These are phyloP conservation scores for Microglena sp. DNA, from an alignment of 139 green algal species.

Conservation along the genomic window DNA sequence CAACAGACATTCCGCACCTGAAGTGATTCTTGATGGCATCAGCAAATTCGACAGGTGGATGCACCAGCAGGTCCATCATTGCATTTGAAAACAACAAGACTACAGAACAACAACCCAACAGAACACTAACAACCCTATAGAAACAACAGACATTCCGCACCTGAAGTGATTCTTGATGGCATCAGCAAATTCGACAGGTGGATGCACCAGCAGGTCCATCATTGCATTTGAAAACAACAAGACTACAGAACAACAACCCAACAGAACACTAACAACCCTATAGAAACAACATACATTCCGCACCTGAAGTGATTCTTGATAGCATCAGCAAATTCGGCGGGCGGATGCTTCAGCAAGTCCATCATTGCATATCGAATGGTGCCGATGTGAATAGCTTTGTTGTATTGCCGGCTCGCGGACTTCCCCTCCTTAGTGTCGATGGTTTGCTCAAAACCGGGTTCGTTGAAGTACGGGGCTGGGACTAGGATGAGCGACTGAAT, in stretches of 20 bases:
- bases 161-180: slow-evolving; percentile 51
- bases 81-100: too few relatives aligned
- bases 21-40: slow-evolving; percentile 55
- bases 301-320: slow-evolving; percentile 52
- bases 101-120: too few relatives aligned
- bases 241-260: too few relatives aligned
- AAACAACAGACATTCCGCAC: slow-evolving; percentile 23
- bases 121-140: too few relatives aligned
- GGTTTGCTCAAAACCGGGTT: slow-evolving; percentile 24
- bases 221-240: slow-evolving; percentile 73
- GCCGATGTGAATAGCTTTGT: slow-evolving; percentile 37
- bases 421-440: slow-evolving; percentile 9
- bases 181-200: too few relatives aligned
- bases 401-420: slow-evolving; percentile 22
- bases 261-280: too few relatives aligned
- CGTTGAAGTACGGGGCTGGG: slow-evolving; percentile 79
- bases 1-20: slow-evolving; percentile 19
- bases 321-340: slow-evolving; percentile 40
- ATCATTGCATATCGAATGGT: slow-evolving; percentile 71
- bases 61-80: slow-evolving; percentile 63
- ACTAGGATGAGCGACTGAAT: slow-evolving; percentile 86
- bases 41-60: slow-evolving; percentile 41
- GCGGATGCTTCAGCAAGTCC: slow-evolving; percentile 56
- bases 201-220: slow-evolving; percentile 56
- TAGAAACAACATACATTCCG: slow-evolving; percentile 20